phyloP scores from a whole-genome alignment of 2,329 filamentous ascomycete genomes.

The Teratosphaeria zuluensis region DNA sequence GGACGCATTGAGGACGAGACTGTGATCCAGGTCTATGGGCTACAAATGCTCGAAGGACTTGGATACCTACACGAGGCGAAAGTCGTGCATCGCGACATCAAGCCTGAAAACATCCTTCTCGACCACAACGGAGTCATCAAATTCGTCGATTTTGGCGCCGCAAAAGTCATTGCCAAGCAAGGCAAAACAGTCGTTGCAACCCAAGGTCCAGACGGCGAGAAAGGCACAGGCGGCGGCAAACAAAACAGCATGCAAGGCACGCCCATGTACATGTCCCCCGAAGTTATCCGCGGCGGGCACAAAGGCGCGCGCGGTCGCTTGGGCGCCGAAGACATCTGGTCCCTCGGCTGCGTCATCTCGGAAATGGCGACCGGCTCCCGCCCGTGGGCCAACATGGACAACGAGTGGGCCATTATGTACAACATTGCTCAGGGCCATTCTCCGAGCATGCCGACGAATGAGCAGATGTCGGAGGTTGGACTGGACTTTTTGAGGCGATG shows the following conservation, averaged over 20 bases:
- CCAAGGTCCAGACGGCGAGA: conserved; percentile 29
- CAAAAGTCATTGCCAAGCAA: conserved; percentile 91
- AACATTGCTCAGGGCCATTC: conserved; percentile 97
- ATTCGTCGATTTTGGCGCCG: conserved; percentile 96
- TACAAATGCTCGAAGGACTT: conserved; percentile 88
- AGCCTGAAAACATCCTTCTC: conserved; percentile 91
- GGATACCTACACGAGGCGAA: conserved; percentile 85
- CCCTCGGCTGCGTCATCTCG: conserved; percentile 87
- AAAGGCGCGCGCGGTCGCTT: conserved; percentile 61
- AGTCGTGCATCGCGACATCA: conserved; percentile 95
- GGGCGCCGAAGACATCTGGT: conserved; percentile 91
- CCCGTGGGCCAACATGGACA: conserved; percentile 92
- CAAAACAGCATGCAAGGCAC: conserved; percentile 90
- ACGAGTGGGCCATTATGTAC: conserved; percentile 99
- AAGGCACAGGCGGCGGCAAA: conserved; percentile 2
- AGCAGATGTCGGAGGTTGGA: conserved; percentile 75
- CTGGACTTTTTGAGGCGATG: conserved; percentile 83
- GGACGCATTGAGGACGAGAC: conserved; percentile 96
- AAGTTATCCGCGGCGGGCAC: conserved; percentile 83
- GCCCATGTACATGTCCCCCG: conserved; percentile 99
- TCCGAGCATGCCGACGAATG: conserved; percentile 67
- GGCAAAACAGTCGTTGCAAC: conserved; percentile 68
- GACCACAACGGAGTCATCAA: conserved; percentile 98
- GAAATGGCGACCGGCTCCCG: conserved; percentile 95
- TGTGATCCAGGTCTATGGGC: conserved; percentile 90